These are phyloP conservation scores for Saccharomycopsis capsularis DNA, from an alignment of 805 yeast genomes.

Conservation along the genomic window DNA sequence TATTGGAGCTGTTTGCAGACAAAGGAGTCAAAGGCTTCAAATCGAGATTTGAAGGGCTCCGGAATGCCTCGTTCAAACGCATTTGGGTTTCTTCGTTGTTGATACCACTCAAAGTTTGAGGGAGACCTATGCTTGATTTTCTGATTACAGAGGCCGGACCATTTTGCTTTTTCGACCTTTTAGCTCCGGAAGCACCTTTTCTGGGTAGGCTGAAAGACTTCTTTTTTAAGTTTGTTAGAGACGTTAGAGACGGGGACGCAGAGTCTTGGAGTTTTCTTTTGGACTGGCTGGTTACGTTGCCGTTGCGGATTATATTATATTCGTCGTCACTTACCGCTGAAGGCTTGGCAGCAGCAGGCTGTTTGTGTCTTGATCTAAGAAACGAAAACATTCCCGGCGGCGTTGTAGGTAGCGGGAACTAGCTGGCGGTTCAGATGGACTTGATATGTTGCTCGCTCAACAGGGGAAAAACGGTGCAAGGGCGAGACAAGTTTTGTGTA, in stretches of 20 bases:
- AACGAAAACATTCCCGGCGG: neutral
- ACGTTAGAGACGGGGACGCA: neutral
- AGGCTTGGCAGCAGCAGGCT: neutral
- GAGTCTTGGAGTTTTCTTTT: neutral
- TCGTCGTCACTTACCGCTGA: neutral
- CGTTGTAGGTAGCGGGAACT: too few relatives aligned
- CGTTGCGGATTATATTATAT: neutral
- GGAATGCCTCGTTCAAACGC: conserved; percentile 4
- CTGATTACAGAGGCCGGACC: neutral
- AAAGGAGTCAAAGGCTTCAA: neutral
- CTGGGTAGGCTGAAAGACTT: neutral
- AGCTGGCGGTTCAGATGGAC: too few relatives aligned
- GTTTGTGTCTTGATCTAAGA: neutral
- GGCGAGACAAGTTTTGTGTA: too few relatives aligned
- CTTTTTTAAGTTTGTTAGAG: conserved; percentile 1
- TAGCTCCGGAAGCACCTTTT: neutral
- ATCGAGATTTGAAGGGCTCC: conserved; percentile 9
- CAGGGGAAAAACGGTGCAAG: too few relatives aligned
- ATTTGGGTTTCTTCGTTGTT: conserved; percentile 2
- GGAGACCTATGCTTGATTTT: conserved; percentile 11
- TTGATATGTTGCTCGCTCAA: too few relatives aligned
- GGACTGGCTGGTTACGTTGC: neutral
- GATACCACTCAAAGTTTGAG: conserved; percentile 7
- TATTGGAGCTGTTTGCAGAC: neutral
- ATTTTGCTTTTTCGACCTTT: neutral